These are phyloP conservation scores for Cryptococcus hybrid DNA, from an alignment of 1,284 basidiomycete genomes.

Conservation along the genomic window DNA sequence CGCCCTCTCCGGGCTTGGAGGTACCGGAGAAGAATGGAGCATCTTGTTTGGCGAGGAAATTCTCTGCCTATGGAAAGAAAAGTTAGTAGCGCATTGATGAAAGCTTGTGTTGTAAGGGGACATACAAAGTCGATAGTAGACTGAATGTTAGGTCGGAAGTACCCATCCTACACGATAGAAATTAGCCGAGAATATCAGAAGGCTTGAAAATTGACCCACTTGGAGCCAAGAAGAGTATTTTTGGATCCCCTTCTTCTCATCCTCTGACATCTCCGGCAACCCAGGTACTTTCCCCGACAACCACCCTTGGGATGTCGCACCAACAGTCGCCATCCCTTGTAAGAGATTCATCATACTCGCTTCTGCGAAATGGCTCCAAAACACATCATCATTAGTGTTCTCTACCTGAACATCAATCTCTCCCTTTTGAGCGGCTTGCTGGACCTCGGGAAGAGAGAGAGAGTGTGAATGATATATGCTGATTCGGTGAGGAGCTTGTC, in stretches of 20 bases:
- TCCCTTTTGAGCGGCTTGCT: slow-evolving; percentile 2
- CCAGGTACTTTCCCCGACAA: slow-evolving; percentile 7
- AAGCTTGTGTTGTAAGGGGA: too few relatives aligned
- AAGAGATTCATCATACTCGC: slow-evolving; percentile 37
- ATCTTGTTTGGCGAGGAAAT: slow-evolving; percentile 18
- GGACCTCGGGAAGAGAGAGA: slow-evolving; percentile 15
- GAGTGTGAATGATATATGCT: slow-evolving; percentile 30
- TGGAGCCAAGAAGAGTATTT: slow-evolving; percentile 21
- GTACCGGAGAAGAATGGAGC: slow-evolving; percentile 31
- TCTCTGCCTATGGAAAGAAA: slow-evolving; percentile 16
- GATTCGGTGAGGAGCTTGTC: slow-evolving; percentile 33
- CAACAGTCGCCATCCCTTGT: slow-evolving; percentile 24
- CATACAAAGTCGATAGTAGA: slow-evolving; percentile 14
- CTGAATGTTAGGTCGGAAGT: slow-evolving; percentile 20
- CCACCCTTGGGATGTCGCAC: slow-evolving; percentile 7
- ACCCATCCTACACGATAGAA: slow-evolving; percentile 5
- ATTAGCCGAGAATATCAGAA: not conserved
- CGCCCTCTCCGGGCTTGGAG: slow-evolving; percentile 35
- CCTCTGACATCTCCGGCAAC: slow-evolving; percentile 14
- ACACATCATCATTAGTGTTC: slow-evolving; percentile 18
- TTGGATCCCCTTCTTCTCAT: slow-evolving; percentile 18
- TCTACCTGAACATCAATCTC: slow-evolving; percentile 21
- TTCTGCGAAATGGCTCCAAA: slow-evolving; percentile 42
- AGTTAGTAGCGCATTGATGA: not conserved
- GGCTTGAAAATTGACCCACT: slow-evolving; percentile 11